Conservation (phyloP, 257 asterid genomes). For the Leptodermis oblonga region DNA sequence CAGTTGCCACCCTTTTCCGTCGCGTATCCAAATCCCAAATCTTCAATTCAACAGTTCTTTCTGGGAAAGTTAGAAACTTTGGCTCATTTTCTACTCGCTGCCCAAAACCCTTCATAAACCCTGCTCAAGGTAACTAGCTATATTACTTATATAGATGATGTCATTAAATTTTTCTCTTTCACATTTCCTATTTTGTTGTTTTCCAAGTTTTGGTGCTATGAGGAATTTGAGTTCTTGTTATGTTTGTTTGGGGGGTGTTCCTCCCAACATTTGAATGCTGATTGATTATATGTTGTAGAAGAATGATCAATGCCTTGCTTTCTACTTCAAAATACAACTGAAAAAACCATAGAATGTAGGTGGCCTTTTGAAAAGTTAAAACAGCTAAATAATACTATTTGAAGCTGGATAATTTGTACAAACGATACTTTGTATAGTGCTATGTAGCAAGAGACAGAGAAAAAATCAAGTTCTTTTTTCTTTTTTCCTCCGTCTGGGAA, state of each 20-base stretch:
- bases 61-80: conserved; percentile 18
- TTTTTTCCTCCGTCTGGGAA: not conserved
- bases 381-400: not conserved
- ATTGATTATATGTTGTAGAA: not conserved
- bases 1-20: conserved; percentile 40
- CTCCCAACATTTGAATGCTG: not conserved
- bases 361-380: not conserved
- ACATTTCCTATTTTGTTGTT: not conserved
- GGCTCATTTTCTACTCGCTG: conserved; percentile 19
- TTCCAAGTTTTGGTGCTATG: not conserved
- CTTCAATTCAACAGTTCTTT: conserved; percentile 8
- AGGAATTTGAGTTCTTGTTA: not conserved
- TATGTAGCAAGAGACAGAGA: not conserved
- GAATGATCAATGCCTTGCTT: not conserved
- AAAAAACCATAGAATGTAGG: not conserved
- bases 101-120: conserved; percentile 27
- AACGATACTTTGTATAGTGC: not conserved
- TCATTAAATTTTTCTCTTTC: not conserved
- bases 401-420: not conserved
- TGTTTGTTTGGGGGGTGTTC: not conserved
- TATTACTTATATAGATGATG: not conserved
- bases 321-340: not conserved
- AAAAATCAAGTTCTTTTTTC: not conserved
- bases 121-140: conserved; percentile 38
- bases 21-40: conserved; percentile 30